Percentiles rank a stretch among this genome's conserved stretches.
phyloP scores from a whole-genome alignment of 345 rosid genomes.

The Dovyalis caffra region DNA sequence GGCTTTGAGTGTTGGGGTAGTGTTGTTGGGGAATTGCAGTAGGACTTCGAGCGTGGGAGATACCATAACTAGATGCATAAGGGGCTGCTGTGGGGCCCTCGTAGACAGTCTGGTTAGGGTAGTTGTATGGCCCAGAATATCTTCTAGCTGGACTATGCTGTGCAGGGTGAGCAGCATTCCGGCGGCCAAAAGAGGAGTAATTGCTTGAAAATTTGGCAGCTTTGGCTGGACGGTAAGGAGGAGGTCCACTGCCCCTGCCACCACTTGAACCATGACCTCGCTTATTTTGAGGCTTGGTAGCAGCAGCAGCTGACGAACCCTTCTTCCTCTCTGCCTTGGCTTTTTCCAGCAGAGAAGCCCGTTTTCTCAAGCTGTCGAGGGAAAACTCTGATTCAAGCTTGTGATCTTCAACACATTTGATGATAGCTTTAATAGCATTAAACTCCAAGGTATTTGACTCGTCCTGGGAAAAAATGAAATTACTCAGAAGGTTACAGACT shows the following conservation, averaged over 20 bases:
- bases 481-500: neutral
- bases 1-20: constrained; percentile 27
- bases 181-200: constrained; percentile 31
- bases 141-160: constrained; percentile 49
- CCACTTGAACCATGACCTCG: constrained; percentile 31
- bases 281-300: constrained; percentile 41
- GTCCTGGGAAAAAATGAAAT: constrained; percentile 44
- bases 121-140: constrained; percentile 38
- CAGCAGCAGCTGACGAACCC: constrained; percentile 26
- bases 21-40: constrained; percentile 39
- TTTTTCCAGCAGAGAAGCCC: constrained; percentile 47
- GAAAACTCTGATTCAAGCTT: constrained; percentile 51
- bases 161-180: constrained; percentile 35
- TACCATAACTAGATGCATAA: constrained; percentile 32
- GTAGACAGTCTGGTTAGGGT: constrained; percentile 40
- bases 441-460: constrained; percentile 46
- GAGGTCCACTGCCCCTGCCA: constrained; percentile 31
- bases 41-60: constrained; percentile 36
- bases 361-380: constrained; percentile 39
- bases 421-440: constrained; percentile 48
- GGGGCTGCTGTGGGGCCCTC: constrained; percentile 32
- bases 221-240: constrained; percentile 45
- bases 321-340: constrained; percentile 43
- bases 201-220: constrained; percentile 41
- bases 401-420: constrained; percentile 60